These are phyloP conservation scores for Xylaria sp. DNA, from an alignment of 2,329 filamentous ascomycete genomes.

Conservation along the genomic window DNA sequence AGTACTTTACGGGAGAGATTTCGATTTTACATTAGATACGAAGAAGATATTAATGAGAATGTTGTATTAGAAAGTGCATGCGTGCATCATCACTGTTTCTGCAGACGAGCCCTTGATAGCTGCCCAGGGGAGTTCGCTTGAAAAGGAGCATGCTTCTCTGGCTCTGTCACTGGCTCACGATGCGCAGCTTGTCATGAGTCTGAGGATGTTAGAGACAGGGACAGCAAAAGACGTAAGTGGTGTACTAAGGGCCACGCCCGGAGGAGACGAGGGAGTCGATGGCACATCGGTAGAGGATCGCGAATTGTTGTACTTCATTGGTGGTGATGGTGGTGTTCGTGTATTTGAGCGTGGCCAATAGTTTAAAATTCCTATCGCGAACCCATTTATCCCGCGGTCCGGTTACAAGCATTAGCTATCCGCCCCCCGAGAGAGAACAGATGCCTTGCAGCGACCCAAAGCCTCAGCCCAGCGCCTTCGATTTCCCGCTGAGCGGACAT, in stretches of 20 bases:
- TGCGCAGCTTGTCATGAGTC: constrained; percentile 71
- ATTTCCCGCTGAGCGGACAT: constrained; percentile 15
- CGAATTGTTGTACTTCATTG: constrained; percentile 83
- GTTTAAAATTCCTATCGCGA: constrained; percentile 24
- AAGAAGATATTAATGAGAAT: constrained; percentile 32
- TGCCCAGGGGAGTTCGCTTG: constrained; percentile 65
- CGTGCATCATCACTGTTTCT: constrained; percentile 70
- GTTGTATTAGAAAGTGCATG: constrained; percentile 60
- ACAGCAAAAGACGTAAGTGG: constrained; percentile 91
- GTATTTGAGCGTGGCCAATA: constrained; percentile 84
- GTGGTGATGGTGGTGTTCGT: constrained; percentile 76
- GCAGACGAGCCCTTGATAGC: constrained; percentile 76
- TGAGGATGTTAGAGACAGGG: constrained; percentile 82
- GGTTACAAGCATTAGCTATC: constrained; percentile 10
- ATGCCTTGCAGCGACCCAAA: constrained; percentile 16
- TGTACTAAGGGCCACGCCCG: constrained; percentile 76
- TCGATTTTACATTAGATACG: neutral
- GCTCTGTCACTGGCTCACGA: constrained; percentile 75
- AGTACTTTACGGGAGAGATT: constrained; percentile 36
- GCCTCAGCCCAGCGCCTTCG: neutral
- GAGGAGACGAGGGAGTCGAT: constrained; percentile 44
- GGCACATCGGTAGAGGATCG: constrained; percentile 55
- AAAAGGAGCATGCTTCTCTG: constrained; percentile 74
- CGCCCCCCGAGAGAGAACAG: neutral
- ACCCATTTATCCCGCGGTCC: constrained; percentile 8